Evolutionary conservation across 768 basidiomycete species (phyloP), one percentile per base, ranked within the genome.

Genomic region (Rickenella mellea): DNA sequence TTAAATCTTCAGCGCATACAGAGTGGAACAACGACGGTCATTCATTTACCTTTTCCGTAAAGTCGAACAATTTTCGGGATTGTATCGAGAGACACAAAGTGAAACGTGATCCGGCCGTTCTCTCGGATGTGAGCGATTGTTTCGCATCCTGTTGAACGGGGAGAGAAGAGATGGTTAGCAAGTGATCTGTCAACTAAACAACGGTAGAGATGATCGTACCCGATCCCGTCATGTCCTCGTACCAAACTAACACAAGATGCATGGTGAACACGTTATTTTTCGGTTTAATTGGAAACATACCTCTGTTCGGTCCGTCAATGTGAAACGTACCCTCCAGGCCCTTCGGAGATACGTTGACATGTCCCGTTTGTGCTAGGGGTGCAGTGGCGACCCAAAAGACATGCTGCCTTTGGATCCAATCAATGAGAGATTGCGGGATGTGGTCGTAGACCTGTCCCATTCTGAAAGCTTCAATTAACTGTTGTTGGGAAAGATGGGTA

Each of bases 381-480:
- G 79, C 76, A 2, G 77, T 73, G 0, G 77, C 80, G 8, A 86
- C 80, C 75, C 79, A 84, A 55, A 83, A 84, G 44, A 83, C 63
- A 41, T 81, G 68, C 56, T 84, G 81, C 44, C 70, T 63, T 15
- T 60, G 47, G 7, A 83, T 70, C 80, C 79, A 84, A 40, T 66
- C 59, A 17, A 73, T 52, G 15, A 75, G 61, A 40, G 69, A 64
- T 5, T 65, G 61, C 0, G 80, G 74, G 7, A 83, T 76, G 36
- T 71, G 64, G 45, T 76, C 68, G 48, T 69, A 73, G 52, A 67
- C 74, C 43, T 74, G 64, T 30, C 68, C 78, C 80, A 83, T 84
- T 37, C 40, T 45, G n/a, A n/a, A n/a, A n/a, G n/a, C n/a, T n/a
- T n/a, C n/a, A n/a, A n/a, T n/a, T n/a, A n/a, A n/a, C n/a, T n/a